Percentiles rank a stretch among this genome's conserved stretches.
phyloP scores from a whole-genome alignment of 2,329 filamentous ascomycete species.

The Aspergillus sp. region DNA sequence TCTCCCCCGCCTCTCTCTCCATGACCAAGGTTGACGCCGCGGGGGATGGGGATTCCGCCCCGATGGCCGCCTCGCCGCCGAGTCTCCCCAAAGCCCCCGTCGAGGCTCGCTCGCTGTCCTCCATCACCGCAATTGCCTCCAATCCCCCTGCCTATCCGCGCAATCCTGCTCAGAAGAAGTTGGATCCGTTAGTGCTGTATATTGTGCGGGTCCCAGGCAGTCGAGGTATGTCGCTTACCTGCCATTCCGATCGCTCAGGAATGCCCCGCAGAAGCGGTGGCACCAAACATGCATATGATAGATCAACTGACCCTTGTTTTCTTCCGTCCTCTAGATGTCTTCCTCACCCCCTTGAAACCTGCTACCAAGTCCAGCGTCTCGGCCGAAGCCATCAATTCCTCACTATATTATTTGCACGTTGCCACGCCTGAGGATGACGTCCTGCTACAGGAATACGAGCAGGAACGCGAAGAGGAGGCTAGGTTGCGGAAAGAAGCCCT shows the following conservation, averaged over 20 bases:
- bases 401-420: constrained; percentile 88
- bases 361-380: constrained; percentile 81
- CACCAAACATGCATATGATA: background rate
- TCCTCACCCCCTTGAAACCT: constrained; percentile 88
- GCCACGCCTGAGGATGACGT: constrained; percentile 62
- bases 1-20: constrained; percentile 9
- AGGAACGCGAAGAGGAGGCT: constrained; percentile 36
- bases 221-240: constrained; percentile 61
- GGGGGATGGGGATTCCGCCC: constrained; percentile 32
- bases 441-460: constrained; percentile 42
- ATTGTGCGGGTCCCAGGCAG: constrained; percentile 92
- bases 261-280: constrained; percentile 13
- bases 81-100: constrained; percentile 45
- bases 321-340: constrained; percentile 67
- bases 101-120: constrained; percentile 80
- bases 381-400: constrained; percentile 79
- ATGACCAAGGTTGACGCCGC: constrained; percentile 27
- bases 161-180: constrained; percentile 68
- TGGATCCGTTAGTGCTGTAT: constrained; percentile 79
- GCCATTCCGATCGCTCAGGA: background rate
- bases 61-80: constrained; percentile 26
- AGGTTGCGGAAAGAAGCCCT: constrained; percentile 28
- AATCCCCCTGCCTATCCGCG: constrained; percentile 85
- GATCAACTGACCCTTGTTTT: constrained; percentile 15
- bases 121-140: constrained; percentile 76